A percentile compares a stretch with the other conserved stretches of the same genome.
phyloP scores from a whole-genome alignment of 768 basidiomycete species.

The Leucosporidium scottii region DNA sequence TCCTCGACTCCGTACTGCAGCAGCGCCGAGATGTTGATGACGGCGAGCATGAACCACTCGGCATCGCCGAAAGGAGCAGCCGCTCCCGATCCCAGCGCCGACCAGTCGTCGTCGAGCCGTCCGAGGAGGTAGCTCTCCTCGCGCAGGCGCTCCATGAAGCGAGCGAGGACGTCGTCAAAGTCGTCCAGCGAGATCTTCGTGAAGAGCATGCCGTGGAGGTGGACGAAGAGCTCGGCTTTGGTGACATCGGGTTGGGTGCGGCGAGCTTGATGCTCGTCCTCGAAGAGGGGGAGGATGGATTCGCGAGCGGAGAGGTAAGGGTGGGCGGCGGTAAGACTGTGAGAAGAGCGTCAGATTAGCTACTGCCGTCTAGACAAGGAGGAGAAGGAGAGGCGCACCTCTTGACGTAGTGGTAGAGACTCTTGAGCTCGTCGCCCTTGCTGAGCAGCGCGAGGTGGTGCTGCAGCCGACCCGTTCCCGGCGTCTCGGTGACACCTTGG shows the following conservation, averaged over 20 bases:
- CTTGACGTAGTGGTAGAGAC: conserved; percentile 88
- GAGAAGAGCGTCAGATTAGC: conserved; percentile 5
- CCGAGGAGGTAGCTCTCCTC: conserved; percentile 21
- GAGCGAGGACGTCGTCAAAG: conserved; percentile 69
- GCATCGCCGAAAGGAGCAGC: conserved; percentile 41
- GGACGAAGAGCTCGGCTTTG: conserved; percentile 70
- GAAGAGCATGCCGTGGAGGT: conserved; percentile 94
- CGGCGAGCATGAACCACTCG: conserved; percentile 96
- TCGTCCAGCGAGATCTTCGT: conserved; percentile 91
- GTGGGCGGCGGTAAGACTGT: conserved; percentile 83
- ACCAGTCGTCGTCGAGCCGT: neutral
- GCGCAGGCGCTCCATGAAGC: conserved; percentile 62
- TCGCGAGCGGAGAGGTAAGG: conserved; percentile 83
- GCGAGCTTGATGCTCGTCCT: conserved; percentile 61
- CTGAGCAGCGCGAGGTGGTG: conserved; percentile 86
- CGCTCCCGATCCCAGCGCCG: conserved; percentile 43
- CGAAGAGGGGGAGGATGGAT: conserved; percentile 83
- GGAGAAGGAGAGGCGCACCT: conserved; percentile 53
- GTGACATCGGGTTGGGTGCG: conserved; percentile 67
- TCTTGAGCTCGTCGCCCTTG: conserved; percentile 70
- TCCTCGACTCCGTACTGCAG: conserved; percentile 78
- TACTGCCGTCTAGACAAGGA: neutral
- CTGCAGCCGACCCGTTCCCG: conserved; percentile 89
- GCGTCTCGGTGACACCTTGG: conserved; percentile 73
- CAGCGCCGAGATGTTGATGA: conserved; percentile 70